Percentiles rank a stretch among this genome's conserved stretches.
Conservation (phyloP, 169 alveolate species). For the Plasmodium yoelii region DNA sequence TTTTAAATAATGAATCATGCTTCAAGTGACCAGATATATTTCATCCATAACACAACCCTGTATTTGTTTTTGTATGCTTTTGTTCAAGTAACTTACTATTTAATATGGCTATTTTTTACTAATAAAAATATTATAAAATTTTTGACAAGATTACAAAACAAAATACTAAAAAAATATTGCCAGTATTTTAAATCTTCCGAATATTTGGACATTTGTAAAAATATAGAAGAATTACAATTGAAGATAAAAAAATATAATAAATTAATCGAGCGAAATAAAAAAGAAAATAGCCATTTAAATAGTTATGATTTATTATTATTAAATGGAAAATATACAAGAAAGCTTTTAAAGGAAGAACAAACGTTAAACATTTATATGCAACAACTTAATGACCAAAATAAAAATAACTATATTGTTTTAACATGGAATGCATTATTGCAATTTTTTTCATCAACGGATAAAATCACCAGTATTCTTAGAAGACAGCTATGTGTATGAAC, state of each 20-base stretch:
- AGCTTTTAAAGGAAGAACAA: conserved; percentile 47
- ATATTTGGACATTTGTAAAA: conserved; percentile 14
- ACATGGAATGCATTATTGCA: not conserved
- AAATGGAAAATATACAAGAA: conserved; percentile 73
- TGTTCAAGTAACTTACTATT: conserved; percentile 12
- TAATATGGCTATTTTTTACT: not conserved
- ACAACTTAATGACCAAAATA: conserved; percentile 1
- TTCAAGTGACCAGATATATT: conserved; percentile 15
- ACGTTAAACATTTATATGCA: conserved; percentile 7
- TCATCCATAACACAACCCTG: conserved; percentile 51
- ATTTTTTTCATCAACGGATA: conserved; percentile 17
- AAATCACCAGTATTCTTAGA: not conserved
- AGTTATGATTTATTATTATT: conserved; percentile 58
- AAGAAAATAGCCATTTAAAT: conserved; percentile 39
- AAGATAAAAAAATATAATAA: conserved; percentile 61
- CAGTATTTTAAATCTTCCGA: conserved; percentile 7
- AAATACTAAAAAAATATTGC: conserved; percentile 14
- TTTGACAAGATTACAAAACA: conserved; percentile 2
- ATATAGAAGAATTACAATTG: conserved; percentile 24
- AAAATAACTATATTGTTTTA: conserved; percentile 1
- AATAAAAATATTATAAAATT: conserved; percentile 8
- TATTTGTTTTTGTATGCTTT: conserved; percentile 24
- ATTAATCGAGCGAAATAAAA: conserved; percentile 43
- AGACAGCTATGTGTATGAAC: conserved; percentile 31
- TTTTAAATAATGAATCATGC: conserved; percentile 9